Base-by-base conservation (phyloP, 75 land plant genomes). In the Cryptomeria japonica region DNA sequence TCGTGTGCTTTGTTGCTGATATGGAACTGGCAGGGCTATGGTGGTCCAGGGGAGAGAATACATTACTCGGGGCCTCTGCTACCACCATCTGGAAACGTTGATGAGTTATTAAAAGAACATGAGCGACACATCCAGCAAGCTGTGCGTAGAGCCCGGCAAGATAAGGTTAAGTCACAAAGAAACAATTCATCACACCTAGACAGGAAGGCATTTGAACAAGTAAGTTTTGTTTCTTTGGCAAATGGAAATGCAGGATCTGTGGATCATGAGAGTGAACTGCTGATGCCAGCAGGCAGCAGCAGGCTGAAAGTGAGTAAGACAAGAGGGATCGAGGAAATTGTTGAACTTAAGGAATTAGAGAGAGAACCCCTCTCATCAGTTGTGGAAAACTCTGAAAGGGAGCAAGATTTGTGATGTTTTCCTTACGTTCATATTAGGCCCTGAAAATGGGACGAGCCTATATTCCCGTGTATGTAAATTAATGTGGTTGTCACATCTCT, bases 111-210 rank as follows among this genome's bases (percentile, higher is more conserved):
- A 38, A 96, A 93, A 86, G 95, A 95, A 13, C 98, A 95, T 85
- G 97, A 94, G 44, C 95, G 95, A 19, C 98, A 94, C 49, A 89
- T 95, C n/a, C 96, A 96, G 87, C 94, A 93, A 85, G 95, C 90
- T 28, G 93, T 89, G 38, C 90, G 96, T 55, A 93, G 95, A 53
- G 90, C 95, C 37, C 88, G 94, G 6, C 47, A 92, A 25, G 95
- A 90, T 80, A 95, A 91, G 86, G 90, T 88, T 31, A 90, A 86
- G 49, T 86, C 87, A 13, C 90, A 88, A 28, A 72, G 88, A 28
- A 84, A 85, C 86, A 68, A 75, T 82, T 25, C 42, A 82, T 79
- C 42, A 31, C 76, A 86, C 5, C 3, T 34, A n/a, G 86, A 58
- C 38, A 38, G 72, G 75, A 85, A 85, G 18, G 38, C 32, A 34